Base-by-base conservation (phyloP, 2,329 filamentous ascomycete species). In the Penicillium sp. region DNA sequence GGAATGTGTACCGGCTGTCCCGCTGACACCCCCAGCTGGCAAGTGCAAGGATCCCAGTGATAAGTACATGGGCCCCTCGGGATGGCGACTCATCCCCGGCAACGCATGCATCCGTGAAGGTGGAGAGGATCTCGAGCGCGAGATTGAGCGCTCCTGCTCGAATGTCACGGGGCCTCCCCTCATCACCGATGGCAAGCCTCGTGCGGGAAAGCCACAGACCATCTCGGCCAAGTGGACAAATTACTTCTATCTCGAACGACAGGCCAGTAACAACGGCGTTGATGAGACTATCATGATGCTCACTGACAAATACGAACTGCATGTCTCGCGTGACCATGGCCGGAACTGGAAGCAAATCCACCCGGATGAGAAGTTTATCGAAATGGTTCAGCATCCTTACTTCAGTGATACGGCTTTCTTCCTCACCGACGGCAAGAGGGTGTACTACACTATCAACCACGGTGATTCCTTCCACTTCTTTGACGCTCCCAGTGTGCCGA, bases 51-150 rank as follows among this genome's bases (percentile, higher is more conserved):
- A 82, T 37, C 75, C 79, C 3, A 79, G 83, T 8, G 84, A 85
- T 51, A 88, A 75, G 2, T 98, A 89, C 70, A 83, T 78, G 69
- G 93, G 88, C 12, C 86, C 85, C 3, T 95, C 90, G 28, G 93
- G 93, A 24, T 98, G 88, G 80, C 83, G 91, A 52, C 77, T 91
- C 58, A 97, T 98, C 53, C 91, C 93, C 0, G 87, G 87, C 24
- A 85, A 91, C 65, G 79, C 78, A 22, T 91, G 87, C 69, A 79
- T 81, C 57, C 74, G 80, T 41, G 66, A 72, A 12, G 77, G 73
- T 13, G 84, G 81, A 34, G 69, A 75, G 43, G 79, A 87, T 57
- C 83, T 87, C 61, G 87, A 89, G 59, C 78, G 84, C 47, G 72
- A 76, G n/a, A 78, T 88, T 13, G 83, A 95, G 58, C 79, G 83